A percentile compares a stretch with the other conserved stretches of the same genome.
Conservation (phyloP, 768 basidiomycete genomes). For the Tylopilus plumbeoviolaceoides region DNA sequence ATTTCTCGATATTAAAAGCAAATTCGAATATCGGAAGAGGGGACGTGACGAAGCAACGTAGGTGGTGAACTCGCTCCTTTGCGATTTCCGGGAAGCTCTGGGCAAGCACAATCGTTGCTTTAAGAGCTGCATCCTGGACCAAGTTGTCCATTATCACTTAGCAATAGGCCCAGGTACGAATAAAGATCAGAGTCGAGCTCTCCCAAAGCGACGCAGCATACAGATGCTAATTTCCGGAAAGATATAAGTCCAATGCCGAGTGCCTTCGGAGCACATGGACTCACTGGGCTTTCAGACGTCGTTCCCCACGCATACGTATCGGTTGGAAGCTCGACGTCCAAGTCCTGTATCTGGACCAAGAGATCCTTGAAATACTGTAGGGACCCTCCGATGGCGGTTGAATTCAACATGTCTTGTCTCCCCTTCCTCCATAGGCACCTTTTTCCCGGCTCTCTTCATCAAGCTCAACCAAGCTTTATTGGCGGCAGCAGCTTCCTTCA, state of each 20-base stretch:
- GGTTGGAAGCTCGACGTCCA: slow-evolving; percentile 72
- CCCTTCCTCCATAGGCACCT: slow-evolving; percentile 35
- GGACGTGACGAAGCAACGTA: slow-evolving; percentile 85
- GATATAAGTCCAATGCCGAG: background rate
- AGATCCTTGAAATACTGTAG: slow-evolving; percentile 77
- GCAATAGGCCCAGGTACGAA: slow-evolving; percentile 61
- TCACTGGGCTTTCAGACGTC: slow-evolving; percentile 83
- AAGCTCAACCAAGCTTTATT: slow-evolving; percentile 77
- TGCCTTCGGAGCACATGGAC: slow-evolving; percentile 18
- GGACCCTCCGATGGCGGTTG: slow-evolving; percentile 54
- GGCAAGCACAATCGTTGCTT: slow-evolving; percentile 79
- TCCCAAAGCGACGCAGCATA: slow-evolving; percentile 70
- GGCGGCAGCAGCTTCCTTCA: slow-evolving; percentile 74
- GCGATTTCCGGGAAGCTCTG: slow-evolving; percentile 85
- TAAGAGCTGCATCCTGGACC: slow-evolving; percentile 86
- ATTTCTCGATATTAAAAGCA: slow-evolving; percentile 68
- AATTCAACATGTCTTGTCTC: slow-evolving; percentile 39
- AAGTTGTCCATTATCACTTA: slow-evolving; percentile 83
- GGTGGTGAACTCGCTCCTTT: slow-evolving; percentile 64
- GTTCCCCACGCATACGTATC: slow-evolving; percentile 94
- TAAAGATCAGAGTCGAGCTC: slow-evolving; percentile 69
- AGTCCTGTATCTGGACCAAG: slow-evolving; percentile 72
- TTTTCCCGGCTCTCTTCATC: slow-evolving; percentile 47
- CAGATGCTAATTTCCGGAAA: slow-evolving; percentile 74
- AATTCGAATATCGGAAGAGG: slow-evolving; percentile 87